Conservation (phyloP, 495 filamentous ascomycete species). For the Penicilliopsis zonata region DNA sequence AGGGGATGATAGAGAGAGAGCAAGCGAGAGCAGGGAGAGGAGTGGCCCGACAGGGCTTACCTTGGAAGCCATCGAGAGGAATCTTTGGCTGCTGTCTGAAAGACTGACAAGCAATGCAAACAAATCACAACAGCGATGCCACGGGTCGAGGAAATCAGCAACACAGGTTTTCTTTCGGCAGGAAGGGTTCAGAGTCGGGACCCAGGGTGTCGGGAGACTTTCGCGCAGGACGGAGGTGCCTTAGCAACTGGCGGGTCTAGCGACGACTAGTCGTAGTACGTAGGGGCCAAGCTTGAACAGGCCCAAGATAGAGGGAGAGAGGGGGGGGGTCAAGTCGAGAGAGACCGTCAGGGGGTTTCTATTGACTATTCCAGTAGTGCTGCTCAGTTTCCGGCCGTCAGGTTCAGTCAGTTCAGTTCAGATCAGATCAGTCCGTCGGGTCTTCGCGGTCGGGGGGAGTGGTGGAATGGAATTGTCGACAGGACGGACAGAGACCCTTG, state of each 20-base stretch:
- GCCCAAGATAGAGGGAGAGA: constrained; percentile 9
- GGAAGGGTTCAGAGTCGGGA: constrained; percentile 13
- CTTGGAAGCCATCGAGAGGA: constrained; percentile 18
- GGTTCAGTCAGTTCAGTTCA: no score
- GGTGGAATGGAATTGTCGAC: no score
- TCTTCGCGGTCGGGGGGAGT: no score
- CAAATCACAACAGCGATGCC: constrained; percentile 8
- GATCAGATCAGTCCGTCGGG: no score
- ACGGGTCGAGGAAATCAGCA: constrained; percentile 15
- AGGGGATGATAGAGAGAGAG: constrained; percentile 3
- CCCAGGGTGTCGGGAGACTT: constrained; percentile 16
- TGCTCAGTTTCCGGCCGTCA: no score
- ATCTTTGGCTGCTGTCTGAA: constrained; percentile 1
- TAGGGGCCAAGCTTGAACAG: constrained; percentile 19
- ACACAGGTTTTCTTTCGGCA: constrained; percentile 18
- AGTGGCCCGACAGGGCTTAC: constrained; percentile 7
- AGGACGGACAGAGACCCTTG: no score
- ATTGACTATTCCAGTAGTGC: no score
- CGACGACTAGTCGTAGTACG: no score
- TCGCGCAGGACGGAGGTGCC: constrained; percentile 14
- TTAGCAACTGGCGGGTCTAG: constrained; percentile 20
- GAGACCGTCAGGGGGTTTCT: no score
- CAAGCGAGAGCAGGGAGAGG: constrained; percentile 2
- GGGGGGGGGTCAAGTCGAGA: no score
- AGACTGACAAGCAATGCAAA: constrained; percentile 12